A percentile compares a stretch with the other conserved stretches of the same genome.
These are phyloP conservation scores for Russula sp. DNA, from an alignment of 768 basidiomycete genomes.

Conservation along the genomic window DNA sequence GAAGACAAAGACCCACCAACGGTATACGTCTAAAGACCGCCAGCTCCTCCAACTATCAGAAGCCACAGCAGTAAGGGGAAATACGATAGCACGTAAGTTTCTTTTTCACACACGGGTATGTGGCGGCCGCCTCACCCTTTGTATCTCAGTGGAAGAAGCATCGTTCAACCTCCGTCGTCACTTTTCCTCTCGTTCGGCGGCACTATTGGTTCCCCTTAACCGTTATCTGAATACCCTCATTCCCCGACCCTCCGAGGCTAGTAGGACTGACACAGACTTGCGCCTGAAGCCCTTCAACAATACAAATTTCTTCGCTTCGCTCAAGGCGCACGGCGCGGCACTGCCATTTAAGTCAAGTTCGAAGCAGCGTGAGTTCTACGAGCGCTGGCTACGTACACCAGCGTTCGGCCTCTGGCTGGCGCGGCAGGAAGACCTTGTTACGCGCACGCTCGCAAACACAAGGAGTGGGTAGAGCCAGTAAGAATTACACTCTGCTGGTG, in stretches of 20 bases:
- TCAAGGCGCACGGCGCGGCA: slow-evolving; percentile 62
- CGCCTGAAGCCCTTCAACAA: slow-evolving; percentile 68
- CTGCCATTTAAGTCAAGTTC: slow-evolving; percentile 67
- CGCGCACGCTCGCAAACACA: slow-evolving; percentile 40
- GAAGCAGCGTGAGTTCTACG: slow-evolving; percentile 69
- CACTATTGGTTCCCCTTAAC: slow-evolving; percentile 82
- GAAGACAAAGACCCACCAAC: slow-evolving; percentile 72
- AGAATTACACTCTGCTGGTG: neutral
- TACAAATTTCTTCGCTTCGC: slow-evolving; percentile 61
- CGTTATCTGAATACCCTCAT: slow-evolving; percentile 88
- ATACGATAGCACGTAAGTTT: slow-evolving; percentile 47
- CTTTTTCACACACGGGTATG: slow-evolving; percentile 7
- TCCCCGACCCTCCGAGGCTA: slow-evolving; percentile 53
- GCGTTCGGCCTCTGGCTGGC: slow-evolving; percentile 79
- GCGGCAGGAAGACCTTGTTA: slow-evolving; percentile 66
- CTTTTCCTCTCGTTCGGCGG: slow-evolving; percentile 79
- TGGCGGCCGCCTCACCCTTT: neutral
- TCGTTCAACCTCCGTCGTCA: slow-evolving; percentile 70
- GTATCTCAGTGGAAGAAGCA: slow-evolving; percentile 46
- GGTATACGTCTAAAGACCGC: slow-evolving; percentile 82
- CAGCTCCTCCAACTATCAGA: slow-evolving; percentile 68
- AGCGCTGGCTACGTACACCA: slow-evolving; percentile 67
- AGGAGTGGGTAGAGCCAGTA: neutral
- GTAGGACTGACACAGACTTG: slow-evolving; percentile 29
- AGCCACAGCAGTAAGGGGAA: slow-evolving; percentile 42